Percentiles rank a stretch among this genome's conserved stretches.
Evolutionary conservation across 495 filamentous ascomycete genomes (phyloP).

Genomic region (Neurospora africana): DNA sequence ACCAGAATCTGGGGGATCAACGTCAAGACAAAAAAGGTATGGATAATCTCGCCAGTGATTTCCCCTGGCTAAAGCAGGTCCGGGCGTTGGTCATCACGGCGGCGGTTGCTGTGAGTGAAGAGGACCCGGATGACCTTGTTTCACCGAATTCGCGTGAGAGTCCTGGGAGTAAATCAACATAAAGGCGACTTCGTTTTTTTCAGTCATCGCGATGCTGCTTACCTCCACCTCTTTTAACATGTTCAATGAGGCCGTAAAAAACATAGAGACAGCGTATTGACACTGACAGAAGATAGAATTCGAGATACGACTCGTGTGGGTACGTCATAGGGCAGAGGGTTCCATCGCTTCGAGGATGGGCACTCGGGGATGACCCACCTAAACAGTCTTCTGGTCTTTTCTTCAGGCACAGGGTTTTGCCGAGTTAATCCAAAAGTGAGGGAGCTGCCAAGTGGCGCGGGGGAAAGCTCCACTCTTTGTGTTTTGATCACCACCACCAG

Average conservation of each 20-base stretch:
- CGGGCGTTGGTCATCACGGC: neutral
- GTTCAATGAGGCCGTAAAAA: neutral
- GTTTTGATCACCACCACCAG: too few relatives aligned
- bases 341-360: neutral
- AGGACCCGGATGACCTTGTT: neutral
- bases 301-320: neutral
- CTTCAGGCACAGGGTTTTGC: neutral
- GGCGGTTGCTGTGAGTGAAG: neutral
- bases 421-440: neutral
- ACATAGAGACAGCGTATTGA: neutral
- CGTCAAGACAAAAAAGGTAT: neutral
- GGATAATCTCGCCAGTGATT: neutral
- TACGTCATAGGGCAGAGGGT: neutral
- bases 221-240: too few relatives aligned
- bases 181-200: neutral
- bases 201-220: neutral
- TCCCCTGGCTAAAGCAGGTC: neutral
- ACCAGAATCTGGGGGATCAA: neutral
- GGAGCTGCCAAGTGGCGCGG: neutral
- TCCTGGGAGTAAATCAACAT: neutral
- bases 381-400: neutral
- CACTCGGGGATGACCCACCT: neutral
- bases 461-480: too few relatives aligned
- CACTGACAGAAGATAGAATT: neutral
- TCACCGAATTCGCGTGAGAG: neutral